Percentiles rank a stretch among this genome's conserved stretches.
Evolutionary conservation across 305 asterid species (phyloP).

Genomic region (Andrographis paniculata): DNA sequence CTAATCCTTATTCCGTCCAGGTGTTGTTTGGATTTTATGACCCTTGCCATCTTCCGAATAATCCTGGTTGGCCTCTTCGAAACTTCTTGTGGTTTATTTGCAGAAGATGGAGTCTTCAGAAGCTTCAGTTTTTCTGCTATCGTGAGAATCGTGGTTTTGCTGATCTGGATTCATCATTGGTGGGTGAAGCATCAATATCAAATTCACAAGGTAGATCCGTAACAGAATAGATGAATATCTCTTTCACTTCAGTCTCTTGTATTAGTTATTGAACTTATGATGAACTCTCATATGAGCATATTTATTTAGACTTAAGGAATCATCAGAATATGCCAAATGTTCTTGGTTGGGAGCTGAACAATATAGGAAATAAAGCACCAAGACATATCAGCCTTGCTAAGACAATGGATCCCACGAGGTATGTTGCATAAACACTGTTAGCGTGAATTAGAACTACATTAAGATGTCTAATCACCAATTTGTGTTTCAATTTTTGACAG

Average conservation of each 20-base stretch:
- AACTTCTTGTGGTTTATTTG: constrained; percentile 61
- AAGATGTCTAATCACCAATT: constrained; percentile 16
- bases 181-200: constrained; percentile 66
- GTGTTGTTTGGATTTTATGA: constrained; percentile 85
- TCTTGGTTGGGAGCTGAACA: constrained; percentile 81
- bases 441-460: constrained; percentile 10
- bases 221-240: constrained; percentile 10
- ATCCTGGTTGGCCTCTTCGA: constrained; percentile 97
- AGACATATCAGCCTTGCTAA: constrained; percentile 76
- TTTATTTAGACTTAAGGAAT: constrained; percentile 41
- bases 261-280: constrained; percentile 8
- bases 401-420: constrained; percentile 92
- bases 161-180: constrained; percentile 60
- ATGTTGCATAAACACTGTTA: constrained; percentile 15
- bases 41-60: constrained; percentile 66
- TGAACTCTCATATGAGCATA: constrained; percentile 19
- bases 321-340: constrained; percentile 45
- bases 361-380: constrained; percentile 44
- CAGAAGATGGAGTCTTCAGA: constrained; percentile 58
- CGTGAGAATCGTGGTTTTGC: constrained; percentile 90
- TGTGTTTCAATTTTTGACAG: constrained; percentile 32
- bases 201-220: constrained; percentile 53
- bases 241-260: constrained; percentile 11
- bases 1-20: constrained; percentile 29
- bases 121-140: constrained; percentile 62